Conservation (phyloP, 371 early-diverging fungal genomes). For the Amoeboradix gromovi region DNA sequence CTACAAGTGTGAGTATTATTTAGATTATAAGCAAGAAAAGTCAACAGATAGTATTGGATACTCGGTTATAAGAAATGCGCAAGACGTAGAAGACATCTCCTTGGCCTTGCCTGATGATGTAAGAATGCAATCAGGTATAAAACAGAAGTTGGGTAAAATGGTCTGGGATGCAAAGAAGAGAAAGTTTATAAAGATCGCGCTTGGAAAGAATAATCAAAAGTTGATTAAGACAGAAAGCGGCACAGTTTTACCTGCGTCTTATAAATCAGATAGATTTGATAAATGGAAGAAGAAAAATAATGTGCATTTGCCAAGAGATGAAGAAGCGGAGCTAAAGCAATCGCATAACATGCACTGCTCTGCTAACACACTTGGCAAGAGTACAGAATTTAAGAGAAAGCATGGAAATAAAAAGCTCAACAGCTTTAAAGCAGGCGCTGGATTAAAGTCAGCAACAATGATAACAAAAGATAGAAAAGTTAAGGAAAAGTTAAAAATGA, state of each 20-base stretch:
- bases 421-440: too few relatives aligned
- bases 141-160: constrained; percentile 22
- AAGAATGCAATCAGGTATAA: too few relatives aligned
- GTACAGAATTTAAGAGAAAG: constrained; percentile 15
- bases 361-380: not conserved
- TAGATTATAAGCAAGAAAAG: too few relatives aligned
- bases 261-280: constrained; percentile 49
- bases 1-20: too few relatives aligned
- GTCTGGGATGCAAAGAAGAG: constrained; percentile 83
- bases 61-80: too few relatives aligned
- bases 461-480: constrained; percentile 49
- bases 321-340: constrained; percentile 43
- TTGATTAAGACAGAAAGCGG: constrained; percentile 70
- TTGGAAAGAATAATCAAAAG: constrained; percentile 87
- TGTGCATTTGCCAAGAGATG: constrained; percentile 40
- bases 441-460: constrained; percentile 47
- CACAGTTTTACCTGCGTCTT: constrained; percentile 54
- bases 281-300: constrained; percentile 67
- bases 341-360: not conserved
- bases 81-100: too few relatives aligned
- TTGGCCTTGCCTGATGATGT: too few relatives aligned
- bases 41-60: too few relatives aligned
- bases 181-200: constrained; percentile 43
- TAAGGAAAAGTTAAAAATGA: constrained; percentile 38
- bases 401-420: too few relatives aligned